A percentile compares a stretch with the other conserved stretches of the same genome.
phyloP scores from a whole-genome alignment of 2,329 filamentous ascomycete genomes.

The Cryphonectria naterciae region DNA sequence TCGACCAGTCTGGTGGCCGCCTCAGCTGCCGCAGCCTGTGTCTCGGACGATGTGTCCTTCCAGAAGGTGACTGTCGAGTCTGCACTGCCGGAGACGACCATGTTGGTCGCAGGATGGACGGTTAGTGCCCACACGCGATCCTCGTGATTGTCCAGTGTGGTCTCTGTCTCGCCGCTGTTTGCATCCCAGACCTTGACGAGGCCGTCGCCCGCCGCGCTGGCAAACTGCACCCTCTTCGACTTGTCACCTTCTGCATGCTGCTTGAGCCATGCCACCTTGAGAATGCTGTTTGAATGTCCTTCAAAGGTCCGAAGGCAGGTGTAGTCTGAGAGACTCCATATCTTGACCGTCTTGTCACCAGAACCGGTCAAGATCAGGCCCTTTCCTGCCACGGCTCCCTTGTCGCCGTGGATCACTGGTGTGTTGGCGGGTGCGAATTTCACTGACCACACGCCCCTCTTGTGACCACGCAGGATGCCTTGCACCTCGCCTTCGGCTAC shows the following conservation, averaged over 20 bases:
- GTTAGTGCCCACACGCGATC: conserved; percentile 93
- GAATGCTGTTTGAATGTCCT: conserved; percentile 91
- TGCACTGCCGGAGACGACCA: conserved; percentile 85
- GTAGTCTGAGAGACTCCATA: conserved; percentile 94
- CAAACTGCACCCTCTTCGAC: conserved; percentile 68
- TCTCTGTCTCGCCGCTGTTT: conserved; percentile 79
- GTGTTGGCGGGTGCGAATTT: conserved; percentile 82
- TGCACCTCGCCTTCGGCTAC: conserved; percentile 86
- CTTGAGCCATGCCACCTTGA: conserved; percentile 89
- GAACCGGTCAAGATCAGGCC: conserved; percentile 88
- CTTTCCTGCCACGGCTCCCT: conserved; percentile 73
- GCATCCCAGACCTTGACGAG: conserved; percentile 97
- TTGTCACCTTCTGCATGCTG: conserved; percentile 54
- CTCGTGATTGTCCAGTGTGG: conserved; percentile 94
- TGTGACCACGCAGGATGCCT: conserved; percentile 89
- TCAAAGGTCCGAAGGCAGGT: conserved; percentile 92
- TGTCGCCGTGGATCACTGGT: conserved; percentile 72
- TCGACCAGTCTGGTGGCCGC: conserved; percentile 79
- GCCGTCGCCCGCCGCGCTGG: conserved; percentile 89
- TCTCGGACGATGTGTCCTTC: conserved; percentile 86
- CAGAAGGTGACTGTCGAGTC: conserved; percentile 95
- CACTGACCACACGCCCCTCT: conserved; percentile 94
- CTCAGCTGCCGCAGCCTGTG: conserved; percentile 72
- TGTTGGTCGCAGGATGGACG: conserved; percentile 69
- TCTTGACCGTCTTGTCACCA: conserved; percentile 92